phyloP scores from a whole-genome alignment of 2,329 filamentous ascomycete species.

The Teratosphaeria pseudoeucalypti region DNA sequence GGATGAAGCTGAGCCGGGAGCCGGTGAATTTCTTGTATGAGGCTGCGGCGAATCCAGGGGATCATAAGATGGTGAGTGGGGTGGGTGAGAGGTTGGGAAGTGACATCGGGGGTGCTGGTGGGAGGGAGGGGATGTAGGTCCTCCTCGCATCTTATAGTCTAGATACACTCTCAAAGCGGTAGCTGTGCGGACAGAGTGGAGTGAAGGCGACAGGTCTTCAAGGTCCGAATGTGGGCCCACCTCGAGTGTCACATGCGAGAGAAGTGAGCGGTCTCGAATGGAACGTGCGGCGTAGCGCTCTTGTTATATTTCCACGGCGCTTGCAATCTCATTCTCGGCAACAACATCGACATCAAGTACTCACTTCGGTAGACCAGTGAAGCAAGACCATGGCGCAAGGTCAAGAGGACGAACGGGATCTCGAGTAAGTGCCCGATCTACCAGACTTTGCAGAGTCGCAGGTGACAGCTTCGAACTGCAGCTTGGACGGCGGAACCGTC shows the following conservation, averaged over 20 bases:
- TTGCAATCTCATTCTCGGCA: too few species aligned
- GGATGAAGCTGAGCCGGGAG: conserved; percentile 74
- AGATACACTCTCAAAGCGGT: not conserved
- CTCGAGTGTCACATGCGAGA: too few species aligned
- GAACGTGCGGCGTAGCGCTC: too few species aligned
- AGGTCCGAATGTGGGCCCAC: too few species aligned
- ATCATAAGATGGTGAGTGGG: conserved; percentile 54
- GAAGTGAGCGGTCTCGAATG: too few species aligned
- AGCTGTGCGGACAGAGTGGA: too few species aligned
- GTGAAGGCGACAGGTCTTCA: too few species aligned
- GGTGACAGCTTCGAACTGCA: not conserved
- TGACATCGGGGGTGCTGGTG: conserved; percentile 23
- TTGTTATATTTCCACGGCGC: too few species aligned
- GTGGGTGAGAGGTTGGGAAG: conserved; percentile 24
- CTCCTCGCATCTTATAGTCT: not conserved
- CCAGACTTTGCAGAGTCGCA: not conserved
- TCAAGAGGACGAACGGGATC: not conserved
- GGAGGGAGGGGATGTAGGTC: conserved; percentile 10
- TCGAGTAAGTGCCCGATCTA: not conserved
- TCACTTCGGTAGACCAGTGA: too few species aligned
- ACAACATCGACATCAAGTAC: too few species aligned
- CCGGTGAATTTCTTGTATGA: conserved; percentile 85
- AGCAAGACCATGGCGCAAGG: not conserved
- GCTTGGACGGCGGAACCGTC: not conserved
- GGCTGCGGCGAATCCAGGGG: conserved; percentile 79